Base-by-base conservation (phyloP, 169 alveolate species). In the Plasmodium chabaudi region DNA sequence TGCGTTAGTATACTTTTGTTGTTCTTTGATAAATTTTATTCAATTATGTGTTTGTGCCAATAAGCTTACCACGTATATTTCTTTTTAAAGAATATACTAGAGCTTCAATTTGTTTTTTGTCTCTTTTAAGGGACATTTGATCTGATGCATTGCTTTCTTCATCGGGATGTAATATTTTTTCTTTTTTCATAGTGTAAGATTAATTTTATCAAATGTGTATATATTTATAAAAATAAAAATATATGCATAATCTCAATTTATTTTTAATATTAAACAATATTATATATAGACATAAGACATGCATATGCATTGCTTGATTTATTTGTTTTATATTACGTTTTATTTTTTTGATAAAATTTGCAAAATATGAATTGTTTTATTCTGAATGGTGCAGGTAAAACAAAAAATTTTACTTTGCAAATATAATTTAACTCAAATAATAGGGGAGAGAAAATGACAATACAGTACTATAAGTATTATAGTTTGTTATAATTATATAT, bases 31-130 rank as follows among this genome's bases (percentile, higher is more conserved):
- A 9, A 1, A 15, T 57, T 15, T 57, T n/a, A 57, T 23, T 57
- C 46, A 34, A 34, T 34, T 5, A 3, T 34, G 42, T 2, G 7
- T 34, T 6, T 34, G 42, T 34, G 42, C 0, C 42, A 5, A 34
- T n/a, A 9, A 46, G 49, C 70, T n/a, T 75, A 75, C 88, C 64
- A 42, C 53, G 61, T 75, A 75, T 75, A 42, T 75, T 61, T 56
- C 49, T 75, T 44, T 61, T 75, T 27, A 75, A 75, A 27, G 75
- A 60, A 75, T 75, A 75, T 9, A 49, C 75, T 47, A 75, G 25
- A 10, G 88, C 61, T 12, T 75, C 75, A n/a, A 75, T 75, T 68
- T 75, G 75, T 56, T 75, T 75, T 75, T 63, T 75, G 74, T 56
- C 64, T 46, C 88, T 75, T 34, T 75, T 75, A 44, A 9, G 61